Base-by-base conservation (phyloP, 2,329 filamentous ascomycete species). In the Aspergillus caelatus region DNA sequence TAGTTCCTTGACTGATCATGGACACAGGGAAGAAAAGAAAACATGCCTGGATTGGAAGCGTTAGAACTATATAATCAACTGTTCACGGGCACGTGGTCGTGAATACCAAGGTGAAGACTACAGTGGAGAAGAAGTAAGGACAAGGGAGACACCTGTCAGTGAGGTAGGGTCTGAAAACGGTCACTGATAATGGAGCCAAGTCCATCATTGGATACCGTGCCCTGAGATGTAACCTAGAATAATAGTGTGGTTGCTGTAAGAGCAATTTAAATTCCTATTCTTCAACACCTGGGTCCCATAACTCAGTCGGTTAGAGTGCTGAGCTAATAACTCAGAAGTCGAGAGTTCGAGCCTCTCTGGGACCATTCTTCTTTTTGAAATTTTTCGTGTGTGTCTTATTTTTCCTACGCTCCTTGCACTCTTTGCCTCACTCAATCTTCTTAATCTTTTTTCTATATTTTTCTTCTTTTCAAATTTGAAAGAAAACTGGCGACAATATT, bases 301-400 rank as follows among this genome's bases (percentile, higher is more conserved):
- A 39, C 52, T 55, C 52, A 55, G 52, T 55, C 16, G 52, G 52
- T 55, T 55, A 55, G 52, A 55, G 52, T 39, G 52, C 34, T 39
- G 52, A 39, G 52, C 52, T 55, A 55, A 55, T 55, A 55, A 55
- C 52, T 39, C 52, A 39, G 34, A 55, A 39, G 52, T 55, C 52
- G 52, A 39, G 52, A 55, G 52, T 55, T 55, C 52, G 52, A 55
- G 32, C 52, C 52, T 55, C 52, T 14, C 34, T 19, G 52, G 52
- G 52, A 55, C 34, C 52, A 55, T 28, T 39, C 9, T 28, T 55
- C n/a, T 54, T 54, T 34, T 32, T 32, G 8, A 8, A n/a, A n/a
- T n/a, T n/a, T n/a, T 11, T 34, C 3, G 11, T 34, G 30, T 32
- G 8, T 11, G 26, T 26, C 26, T 26, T 26, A 4, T 3, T 26